phyloP scores from a whole-genome alignment of 1,284 basidiomycete species.

The Rhodotorula sp. region DNA sequence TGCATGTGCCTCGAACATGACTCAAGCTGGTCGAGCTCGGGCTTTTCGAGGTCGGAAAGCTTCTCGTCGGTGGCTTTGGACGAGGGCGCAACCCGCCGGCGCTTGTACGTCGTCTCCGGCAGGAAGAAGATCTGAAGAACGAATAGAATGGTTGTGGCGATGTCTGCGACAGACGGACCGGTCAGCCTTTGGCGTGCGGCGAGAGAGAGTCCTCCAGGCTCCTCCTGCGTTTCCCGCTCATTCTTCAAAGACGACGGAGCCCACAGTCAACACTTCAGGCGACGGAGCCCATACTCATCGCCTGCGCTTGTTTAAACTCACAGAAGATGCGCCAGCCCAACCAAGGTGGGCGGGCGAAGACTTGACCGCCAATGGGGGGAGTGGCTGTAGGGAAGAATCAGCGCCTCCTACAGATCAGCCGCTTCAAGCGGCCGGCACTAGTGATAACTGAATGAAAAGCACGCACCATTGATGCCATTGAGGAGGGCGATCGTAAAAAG shows the following conservation, averaged over 20 bases:
- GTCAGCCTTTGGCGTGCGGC: too few species aligned
- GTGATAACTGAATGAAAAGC: neutral
- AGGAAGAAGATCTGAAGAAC: conserved; percentile 14
- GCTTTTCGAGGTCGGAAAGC: conserved; percentile 2
- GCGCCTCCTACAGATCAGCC: neutral
- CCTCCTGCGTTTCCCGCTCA: too few species aligned
- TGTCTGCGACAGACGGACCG: neutral
- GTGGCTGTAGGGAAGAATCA: neutral
- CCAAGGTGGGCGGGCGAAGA: neutral
- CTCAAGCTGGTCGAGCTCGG: neutral
- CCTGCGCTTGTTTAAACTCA: too few species aligned
- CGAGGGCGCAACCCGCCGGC: neutral
- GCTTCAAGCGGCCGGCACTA: too few species aligned
- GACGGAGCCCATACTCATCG: too few species aligned
- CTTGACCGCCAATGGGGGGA: neutral
- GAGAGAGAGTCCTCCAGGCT: too few species aligned
- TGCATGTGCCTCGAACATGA: too few species aligned
- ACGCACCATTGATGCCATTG: conserved; percentile 13
- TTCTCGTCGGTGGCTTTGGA: neutral
- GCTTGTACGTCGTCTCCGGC: conserved; percentile 19
- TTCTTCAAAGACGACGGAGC: too few species aligned
- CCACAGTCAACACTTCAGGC: too few species aligned
- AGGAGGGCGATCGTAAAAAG: conserved; percentile 17
- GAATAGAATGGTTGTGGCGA: conserved; percentile 6
- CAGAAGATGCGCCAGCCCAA: conserved; percentile 8